Conservation (phyloP, 2,329 filamentous ascomycete species). For the Cercospora beticola region DNA sequence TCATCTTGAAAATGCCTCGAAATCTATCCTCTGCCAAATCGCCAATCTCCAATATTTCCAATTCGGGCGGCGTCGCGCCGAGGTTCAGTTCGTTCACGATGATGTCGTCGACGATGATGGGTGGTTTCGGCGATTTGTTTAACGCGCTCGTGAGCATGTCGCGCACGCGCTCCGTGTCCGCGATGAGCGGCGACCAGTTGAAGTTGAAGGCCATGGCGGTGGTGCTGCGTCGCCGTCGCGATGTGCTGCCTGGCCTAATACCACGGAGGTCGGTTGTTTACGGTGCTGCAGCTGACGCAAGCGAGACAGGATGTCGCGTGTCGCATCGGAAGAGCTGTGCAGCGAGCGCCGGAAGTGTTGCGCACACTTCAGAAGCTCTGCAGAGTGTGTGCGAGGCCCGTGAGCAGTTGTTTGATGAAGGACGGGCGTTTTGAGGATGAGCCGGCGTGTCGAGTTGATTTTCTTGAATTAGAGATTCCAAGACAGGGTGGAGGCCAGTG, state of each 20-base stretch:
- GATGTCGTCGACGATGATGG: slow-evolving; percentile 99
- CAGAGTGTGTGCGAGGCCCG: background rate
- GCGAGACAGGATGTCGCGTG: slow-evolving; percentile 8
- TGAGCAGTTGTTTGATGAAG: background rate
- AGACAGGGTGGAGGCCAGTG: background rate
- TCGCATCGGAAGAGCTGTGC: slow-evolving; percentile 4
- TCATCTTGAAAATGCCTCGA: slow-evolving; percentile 99
- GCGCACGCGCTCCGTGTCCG: slow-evolving; percentile 86
- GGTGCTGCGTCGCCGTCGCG: background rate
- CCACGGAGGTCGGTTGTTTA: background rate
- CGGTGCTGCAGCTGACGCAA: slow-evolving; percentile 6
- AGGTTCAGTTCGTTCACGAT: slow-evolving; percentile 97
- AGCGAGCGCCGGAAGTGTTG: slow-evolving; percentile 5
- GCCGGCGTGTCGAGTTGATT: slow-evolving; percentile 3
- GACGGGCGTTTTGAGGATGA: background rate
- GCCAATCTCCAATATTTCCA: slow-evolving; percentile 97
- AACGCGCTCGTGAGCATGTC: slow-evolving; percentile 92
- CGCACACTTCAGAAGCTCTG: slow-evolving; percentile 3
- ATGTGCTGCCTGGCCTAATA: background rate
- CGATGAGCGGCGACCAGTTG: slow-evolving; percentile 99
- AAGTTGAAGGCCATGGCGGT: slow-evolving; percentile 95
- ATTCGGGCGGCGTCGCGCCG: slow-evolving; percentile 86
- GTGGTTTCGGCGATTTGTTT: slow-evolving; percentile 96
- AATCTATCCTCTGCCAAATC: slow-evolving; percentile 97
- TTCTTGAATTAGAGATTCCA: background rate